Conservation (phyloP, 192 early-diverging fungal genomes). For the Coemansia sp. region DNA sequence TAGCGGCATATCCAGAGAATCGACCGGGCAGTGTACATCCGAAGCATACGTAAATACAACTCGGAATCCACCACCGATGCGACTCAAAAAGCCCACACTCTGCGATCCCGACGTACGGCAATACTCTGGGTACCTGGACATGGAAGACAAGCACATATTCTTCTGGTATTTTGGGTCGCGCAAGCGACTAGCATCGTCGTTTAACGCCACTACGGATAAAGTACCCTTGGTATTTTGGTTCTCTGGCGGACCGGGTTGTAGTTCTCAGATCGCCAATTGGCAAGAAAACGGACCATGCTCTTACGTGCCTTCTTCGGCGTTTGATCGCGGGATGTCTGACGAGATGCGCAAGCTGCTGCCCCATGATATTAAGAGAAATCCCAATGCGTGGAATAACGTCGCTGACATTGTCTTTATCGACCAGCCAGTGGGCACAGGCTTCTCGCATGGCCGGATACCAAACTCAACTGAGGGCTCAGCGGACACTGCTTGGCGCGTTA, state of each 20-base stretch:
- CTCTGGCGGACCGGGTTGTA: slow-evolving; percentile 76
- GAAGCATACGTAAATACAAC: not conserved
- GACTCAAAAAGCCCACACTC: slow-evolving; percentile 65
- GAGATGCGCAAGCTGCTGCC: slow-evolving; percentile 44
- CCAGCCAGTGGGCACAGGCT: slow-evolving; percentile 71
- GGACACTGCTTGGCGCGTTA: slow-evolving; percentile 53
- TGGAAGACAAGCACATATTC: slow-evolving; percentile 59
- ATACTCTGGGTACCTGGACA: slow-evolving; percentile 73
- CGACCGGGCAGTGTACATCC: slow-evolving; percentile 15
- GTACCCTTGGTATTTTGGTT: slow-evolving; percentile 77
- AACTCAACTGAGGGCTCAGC: slow-evolving; percentile 49
- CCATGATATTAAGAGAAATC: slow-evolving; percentile 47
- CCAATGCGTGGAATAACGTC: slow-evolving; percentile 66
- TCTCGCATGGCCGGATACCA: slow-evolving; percentile 58
- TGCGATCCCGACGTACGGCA: slow-evolving; percentile 91
- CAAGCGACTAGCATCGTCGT: slow-evolving; percentile 11
- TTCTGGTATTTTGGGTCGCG: slow-evolving; percentile 76
- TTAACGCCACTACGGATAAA: slow-evolving; percentile 32
- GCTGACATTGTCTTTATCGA: slow-evolving; percentile 59
- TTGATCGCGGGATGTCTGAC: slow-evolving; percentile 21
- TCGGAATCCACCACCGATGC: slow-evolving; percentile 53
- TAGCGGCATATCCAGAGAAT: not conserved
- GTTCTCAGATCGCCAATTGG: slow-evolving; percentile 68
- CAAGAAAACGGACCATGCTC: slow-evolving; percentile 77
- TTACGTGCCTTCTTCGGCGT: slow-evolving; percentile 22